phyloP scores from a whole-genome alignment of 176 grass and related monocot genomes.

The Dendrocalamus sinicus region DNA sequence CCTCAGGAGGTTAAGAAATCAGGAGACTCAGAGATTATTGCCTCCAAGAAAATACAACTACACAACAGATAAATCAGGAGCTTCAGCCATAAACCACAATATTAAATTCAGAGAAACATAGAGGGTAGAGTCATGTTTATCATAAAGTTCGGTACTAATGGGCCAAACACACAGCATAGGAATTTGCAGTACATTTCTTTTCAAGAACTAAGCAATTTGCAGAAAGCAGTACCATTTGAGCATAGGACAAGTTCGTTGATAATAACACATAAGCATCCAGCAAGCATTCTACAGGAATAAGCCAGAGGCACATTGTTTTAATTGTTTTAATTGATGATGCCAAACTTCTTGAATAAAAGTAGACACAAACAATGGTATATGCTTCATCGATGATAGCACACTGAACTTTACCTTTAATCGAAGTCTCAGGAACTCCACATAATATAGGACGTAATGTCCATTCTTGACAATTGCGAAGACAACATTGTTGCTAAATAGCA shows the following conservation, averaged over 20 bases:
- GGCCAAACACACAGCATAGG: too few species aligned
- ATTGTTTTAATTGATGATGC: not conserved
- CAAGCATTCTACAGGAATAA: conserved; percentile 68
- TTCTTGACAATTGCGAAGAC: not conserved
- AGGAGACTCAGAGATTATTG: too few species aligned
- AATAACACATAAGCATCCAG: conserved; percentile 81
- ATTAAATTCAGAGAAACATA: not conserved
- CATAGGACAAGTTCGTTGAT: conserved; percentile 62
- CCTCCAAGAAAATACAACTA: too few species aligned
- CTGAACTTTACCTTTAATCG: too few species aligned
- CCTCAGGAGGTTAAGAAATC: too few species aligned
- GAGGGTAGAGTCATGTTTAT: not conserved
- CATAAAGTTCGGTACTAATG: too few species aligned
- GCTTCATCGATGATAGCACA: too few species aligned
- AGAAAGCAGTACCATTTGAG: conserved; percentile 55
- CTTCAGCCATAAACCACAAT: not conserved
- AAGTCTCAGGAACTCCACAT: too few species aligned
- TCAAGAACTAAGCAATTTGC: conserved; percentile 22
- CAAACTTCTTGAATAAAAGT: conserved; percentile 60
- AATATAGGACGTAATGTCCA: too few species aligned
- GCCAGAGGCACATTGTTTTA: conserved; percentile 45
- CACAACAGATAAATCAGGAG: too few species aligned
- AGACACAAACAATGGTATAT: not conserved
- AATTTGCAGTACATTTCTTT: not conserved
- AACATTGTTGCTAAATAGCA: too few species aligned